These are phyloP conservation scores for Colletotrichum tanaceti DNA, from an alignment of 2,329 filamentous ascomycete genomes.

Conservation along the genomic window DNA sequence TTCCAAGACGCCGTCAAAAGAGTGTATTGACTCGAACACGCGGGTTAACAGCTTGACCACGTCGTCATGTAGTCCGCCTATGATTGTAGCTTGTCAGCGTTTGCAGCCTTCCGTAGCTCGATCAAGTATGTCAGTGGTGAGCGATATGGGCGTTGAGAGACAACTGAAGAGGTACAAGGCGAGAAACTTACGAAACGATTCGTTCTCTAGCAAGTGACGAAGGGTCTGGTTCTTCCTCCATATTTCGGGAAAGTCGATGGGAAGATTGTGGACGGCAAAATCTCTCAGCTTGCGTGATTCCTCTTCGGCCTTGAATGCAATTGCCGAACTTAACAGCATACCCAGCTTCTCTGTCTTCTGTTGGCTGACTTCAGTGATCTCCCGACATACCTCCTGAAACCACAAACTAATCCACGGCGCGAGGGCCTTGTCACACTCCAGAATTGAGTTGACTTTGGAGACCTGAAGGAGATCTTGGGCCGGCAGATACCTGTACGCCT, in stretches of 20 bases:
- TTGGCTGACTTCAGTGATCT: background rate
- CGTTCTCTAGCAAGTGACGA: background rate
- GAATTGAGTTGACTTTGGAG: background rate
- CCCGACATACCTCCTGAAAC: background rate
- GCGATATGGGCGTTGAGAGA: background rate
- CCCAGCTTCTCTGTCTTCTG: background rate
- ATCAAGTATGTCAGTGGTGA: no score
- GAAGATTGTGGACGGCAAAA: background rate
- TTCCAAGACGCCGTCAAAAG: background rate
- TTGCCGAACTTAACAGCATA: background rate
- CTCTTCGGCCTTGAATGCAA: slow-evolving; percentile 11
- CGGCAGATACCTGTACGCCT: background rate
- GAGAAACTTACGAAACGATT: slow-evolving; percentile 1
- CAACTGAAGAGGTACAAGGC: background rate
- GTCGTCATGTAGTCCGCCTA: background rate
- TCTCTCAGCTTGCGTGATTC: background rate
- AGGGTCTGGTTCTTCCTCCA: background rate
- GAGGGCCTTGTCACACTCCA: slow-evolving; percentile 20
- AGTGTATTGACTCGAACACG: background rate
- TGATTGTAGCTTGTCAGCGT: background rate
- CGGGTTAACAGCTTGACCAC: background rate
- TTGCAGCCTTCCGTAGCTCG: background rate
- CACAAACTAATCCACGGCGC: slow-evolving; percentile 6
- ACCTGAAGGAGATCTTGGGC: background rate
- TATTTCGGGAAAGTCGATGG: background rate